Base-by-base conservation (phyloP, 805 yeast genomes). In the Suhomyces prunicola region DNA sequence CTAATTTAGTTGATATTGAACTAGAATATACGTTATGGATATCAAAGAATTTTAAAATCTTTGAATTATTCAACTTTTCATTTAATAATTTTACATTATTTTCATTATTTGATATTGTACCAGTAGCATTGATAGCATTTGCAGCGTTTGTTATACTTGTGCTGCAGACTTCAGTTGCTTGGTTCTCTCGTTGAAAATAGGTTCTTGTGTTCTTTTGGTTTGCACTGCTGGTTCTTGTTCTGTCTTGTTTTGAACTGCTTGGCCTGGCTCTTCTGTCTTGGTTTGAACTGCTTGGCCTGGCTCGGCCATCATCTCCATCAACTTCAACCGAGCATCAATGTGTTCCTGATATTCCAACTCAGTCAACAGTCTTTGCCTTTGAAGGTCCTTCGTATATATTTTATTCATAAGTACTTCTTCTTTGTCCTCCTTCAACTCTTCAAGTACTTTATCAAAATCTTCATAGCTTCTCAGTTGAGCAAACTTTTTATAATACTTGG, bases 381-480 rank as follows among this genome's bases (percentile, higher is more conserved):
- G 73, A 55, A 66, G 62, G 47, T 63, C 66, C 55, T 67, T 67
- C 46, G 68, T 60, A 51, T 65, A 62, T 7, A 74, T 65, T 47
- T 60, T 63, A 22, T 50, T 50, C 47, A 57, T 35, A 24, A 54
- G 46, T 23, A 48, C 47, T 23, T 54, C 57, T 33, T 80, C 78
- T 1, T 70, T 69, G 15, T 73, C 74, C 44, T 71, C 73, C 55
- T 67, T 69, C 19, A 70, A 60, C 22, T 64, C 65, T 1, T 71
- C 51, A 6, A 71, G 63, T 2, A 77, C 63, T 44, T 70, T 64
- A 5, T 63, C 65, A 48, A 85, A 67, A 44, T 83, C 85, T 12
- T 79, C 82, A 46, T 77, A 67, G 1, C 82, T 74, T 64, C 84
- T 90, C 42, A 83, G 71, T 60, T 78, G 74, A 53, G 84, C 76